Percentiles rank a stretch among this genome's conserved stretches.
Conservation (phyloP, 306 rosid species). For the Arachis hypogaea region DNA sequence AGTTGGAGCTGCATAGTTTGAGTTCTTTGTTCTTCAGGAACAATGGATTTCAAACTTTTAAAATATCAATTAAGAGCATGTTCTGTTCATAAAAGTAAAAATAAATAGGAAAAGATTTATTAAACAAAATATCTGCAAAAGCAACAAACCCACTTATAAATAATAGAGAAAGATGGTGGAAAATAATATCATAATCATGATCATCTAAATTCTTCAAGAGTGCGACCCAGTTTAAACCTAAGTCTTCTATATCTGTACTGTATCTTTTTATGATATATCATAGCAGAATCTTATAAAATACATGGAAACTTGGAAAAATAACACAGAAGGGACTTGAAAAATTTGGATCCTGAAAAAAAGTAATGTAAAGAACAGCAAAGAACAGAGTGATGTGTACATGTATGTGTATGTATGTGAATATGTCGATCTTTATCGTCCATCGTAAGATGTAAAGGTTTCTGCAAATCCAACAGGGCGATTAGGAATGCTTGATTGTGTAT, state of each 20-base stretch:
- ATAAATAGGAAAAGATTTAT: no score
- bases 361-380: background rate
- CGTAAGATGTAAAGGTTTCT: conserved; percentile 55
- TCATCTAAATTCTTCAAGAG: background rate
- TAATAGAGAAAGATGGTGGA: no score
- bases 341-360: background rate
- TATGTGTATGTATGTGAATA: background rate
- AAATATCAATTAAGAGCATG: no score
- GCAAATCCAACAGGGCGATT: conserved; percentile 66
- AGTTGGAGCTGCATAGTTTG: background rate
- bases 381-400: background rate
- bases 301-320: background rate
- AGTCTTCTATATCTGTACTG: conserved; percentile 12
- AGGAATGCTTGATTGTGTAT: conserved; percentile 72
- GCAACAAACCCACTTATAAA: no score
- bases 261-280: conserved; percentile 6
- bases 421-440: conserved; percentile 60
- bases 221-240: conserved; percentile 1
- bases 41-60: no score
- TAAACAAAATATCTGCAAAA: no score
- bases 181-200: background rate
- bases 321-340: background rate
- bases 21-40: no score
- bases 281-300: conserved; percentile 2
- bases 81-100: no score